phyloP scores from a whole-genome alignment of 2,329 filamentous ascomycete genomes.

The Calonectria multiphialidica region DNA sequence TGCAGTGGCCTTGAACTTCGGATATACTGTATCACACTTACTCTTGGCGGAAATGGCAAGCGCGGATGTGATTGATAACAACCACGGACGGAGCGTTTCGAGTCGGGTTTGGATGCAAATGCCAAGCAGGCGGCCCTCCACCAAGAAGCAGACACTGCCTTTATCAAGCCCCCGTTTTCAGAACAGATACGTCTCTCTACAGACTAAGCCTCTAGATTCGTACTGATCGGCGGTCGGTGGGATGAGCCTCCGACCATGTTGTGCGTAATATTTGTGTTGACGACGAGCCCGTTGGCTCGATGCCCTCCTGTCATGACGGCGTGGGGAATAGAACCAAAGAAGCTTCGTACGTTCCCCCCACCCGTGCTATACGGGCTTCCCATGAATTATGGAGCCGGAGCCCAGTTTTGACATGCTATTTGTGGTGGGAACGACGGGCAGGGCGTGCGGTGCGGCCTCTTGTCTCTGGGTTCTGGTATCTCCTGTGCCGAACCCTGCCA shows the following conservation, averaged over 20 bases:
- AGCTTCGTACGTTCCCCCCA: conserved; percentile 16
- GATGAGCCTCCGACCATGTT: neutral
- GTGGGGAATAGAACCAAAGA: neutral
- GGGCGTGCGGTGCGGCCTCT: neutral
- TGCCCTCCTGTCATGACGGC: neutral
- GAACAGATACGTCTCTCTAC: neutral
- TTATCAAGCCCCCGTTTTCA: neutral
- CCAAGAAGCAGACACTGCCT: neutral
- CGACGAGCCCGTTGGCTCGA: neutral
- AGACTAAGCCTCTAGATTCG: neutral
- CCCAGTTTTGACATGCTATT: neutral
- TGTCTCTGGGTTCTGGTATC: conserved; percentile 2
- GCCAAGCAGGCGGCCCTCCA: neutral
- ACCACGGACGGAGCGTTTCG: neutral
- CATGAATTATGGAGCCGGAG: conserved; percentile 13
- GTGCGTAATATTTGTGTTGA: neutral
- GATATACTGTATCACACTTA: conserved; percentile 1
- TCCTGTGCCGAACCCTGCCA: neutral
- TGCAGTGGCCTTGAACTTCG: conserved; percentile 5
- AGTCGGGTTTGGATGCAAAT: neutral
- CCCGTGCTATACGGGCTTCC: neutral
- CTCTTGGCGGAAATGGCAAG: neutral
- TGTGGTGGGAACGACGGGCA: neutral
- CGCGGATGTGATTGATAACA: neutral
- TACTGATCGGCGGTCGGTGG: conserved; percentile 7